Conservation (phyloP, 2,329 filamentous ascomycete species). For the Colletotrichum spaethianum region DNA sequence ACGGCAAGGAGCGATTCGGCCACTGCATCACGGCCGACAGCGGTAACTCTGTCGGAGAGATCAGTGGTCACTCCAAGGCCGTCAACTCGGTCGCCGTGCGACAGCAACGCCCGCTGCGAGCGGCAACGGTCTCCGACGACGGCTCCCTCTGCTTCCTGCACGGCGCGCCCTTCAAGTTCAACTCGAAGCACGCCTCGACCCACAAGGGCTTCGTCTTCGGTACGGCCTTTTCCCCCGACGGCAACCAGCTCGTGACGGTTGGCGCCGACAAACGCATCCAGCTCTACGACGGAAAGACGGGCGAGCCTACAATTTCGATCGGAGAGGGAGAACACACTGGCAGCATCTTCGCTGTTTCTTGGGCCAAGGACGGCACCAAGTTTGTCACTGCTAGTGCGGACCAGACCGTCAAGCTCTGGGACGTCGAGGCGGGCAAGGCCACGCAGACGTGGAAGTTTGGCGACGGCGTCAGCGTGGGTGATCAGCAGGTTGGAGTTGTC, state of each 20-base stretch:
- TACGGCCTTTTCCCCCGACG: slow-evolving; percentile 91
- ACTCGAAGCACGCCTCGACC: slow-evolving; percentile 81
- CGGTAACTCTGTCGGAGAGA: slow-evolving; percentile 95
- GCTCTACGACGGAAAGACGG: slow-evolving; percentile 96
- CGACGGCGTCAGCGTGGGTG: slow-evolving; percentile 76
- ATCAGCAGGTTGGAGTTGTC: slow-evolving; percentile 96
- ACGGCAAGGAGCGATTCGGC: slow-evolving; percentile 93
- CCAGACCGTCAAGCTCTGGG: slow-evolving; percentile 95
- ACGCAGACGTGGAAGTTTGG: slow-evolving; percentile 90
- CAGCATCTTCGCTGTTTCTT: slow-evolving; percentile 92
- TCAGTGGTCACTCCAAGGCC: slow-evolving; percentile 89
- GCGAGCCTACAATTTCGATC: slow-evolving; percentile 83
- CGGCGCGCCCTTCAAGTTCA: slow-evolving; percentile 96
- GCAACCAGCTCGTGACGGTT: slow-evolving; percentile 84
- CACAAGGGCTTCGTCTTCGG: slow-evolving; percentile 93
- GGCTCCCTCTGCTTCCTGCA: slow-evolving; percentile 92
- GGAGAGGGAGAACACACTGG: slow-evolving; percentile 90
- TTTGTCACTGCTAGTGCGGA: slow-evolving; percentile 95
- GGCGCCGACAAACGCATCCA: slow-evolving; percentile 95
- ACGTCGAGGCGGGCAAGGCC: slow-evolving; percentile 82
- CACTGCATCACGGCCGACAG: slow-evolving; percentile 96
- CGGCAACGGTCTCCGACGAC: slow-evolving; percentile 93
- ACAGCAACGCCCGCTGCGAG: slow-evolving; percentile 89
- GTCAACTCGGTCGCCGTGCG: slow-evolving; percentile 94
- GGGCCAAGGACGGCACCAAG: slow-evolving; percentile 87